Evolutionary conservation across 768 basidiomycete species (phyloP).

Genomic region (Punctularia strigosozonata): DNA sequence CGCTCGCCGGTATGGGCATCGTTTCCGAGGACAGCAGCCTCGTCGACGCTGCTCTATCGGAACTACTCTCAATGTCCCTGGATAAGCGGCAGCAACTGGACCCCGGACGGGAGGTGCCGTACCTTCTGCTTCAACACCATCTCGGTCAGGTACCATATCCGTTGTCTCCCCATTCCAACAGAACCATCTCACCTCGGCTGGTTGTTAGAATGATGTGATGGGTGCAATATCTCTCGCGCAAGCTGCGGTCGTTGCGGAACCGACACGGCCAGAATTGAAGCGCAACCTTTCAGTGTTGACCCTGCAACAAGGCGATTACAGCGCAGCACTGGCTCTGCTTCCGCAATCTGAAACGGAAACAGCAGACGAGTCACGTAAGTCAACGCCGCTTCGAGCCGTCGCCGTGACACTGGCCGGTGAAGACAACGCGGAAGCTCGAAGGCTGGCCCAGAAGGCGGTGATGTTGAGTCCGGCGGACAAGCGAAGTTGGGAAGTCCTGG

Average conservation of each 20-base stretch:
- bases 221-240: constrained; percentile 45
- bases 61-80: constrained; percentile 58
- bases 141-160: constrained; percentile 48
- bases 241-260: constrained; percentile 44
- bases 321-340: constrained; percentile 37
- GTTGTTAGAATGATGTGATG: constrained; percentile 30
- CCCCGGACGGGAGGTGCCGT: constrained; percentile 54
- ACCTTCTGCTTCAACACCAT: constrained; percentile 61
- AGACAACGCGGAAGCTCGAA: constrained; percentile 14
- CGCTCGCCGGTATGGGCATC: constrained; percentile 84
- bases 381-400: constrained; percentile 40
- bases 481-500: constrained; percentile 48
- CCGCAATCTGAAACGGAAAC: constrained; percentile 18
- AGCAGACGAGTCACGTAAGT: constrained; percentile 24
- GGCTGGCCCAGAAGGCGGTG: constrained; percentile 49
- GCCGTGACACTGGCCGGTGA: constrained; percentile 16
- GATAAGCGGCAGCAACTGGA: constrained; percentile 59
- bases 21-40: constrained; percentile 67
- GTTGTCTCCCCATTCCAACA: background rate
- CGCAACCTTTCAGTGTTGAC: constrained; percentile 43
- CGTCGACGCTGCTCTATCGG: constrained; percentile 78
- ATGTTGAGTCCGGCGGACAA: constrained; percentile 44
- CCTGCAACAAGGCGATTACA: constrained; percentile 32
- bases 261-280: constrained; percentile 35
- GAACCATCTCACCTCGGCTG: background rate